These are phyloP conservation scores for Thalia dealbata DNA, from an alignment of 176 grass and related monocot genomes.

Conservation along the genomic window DNA sequence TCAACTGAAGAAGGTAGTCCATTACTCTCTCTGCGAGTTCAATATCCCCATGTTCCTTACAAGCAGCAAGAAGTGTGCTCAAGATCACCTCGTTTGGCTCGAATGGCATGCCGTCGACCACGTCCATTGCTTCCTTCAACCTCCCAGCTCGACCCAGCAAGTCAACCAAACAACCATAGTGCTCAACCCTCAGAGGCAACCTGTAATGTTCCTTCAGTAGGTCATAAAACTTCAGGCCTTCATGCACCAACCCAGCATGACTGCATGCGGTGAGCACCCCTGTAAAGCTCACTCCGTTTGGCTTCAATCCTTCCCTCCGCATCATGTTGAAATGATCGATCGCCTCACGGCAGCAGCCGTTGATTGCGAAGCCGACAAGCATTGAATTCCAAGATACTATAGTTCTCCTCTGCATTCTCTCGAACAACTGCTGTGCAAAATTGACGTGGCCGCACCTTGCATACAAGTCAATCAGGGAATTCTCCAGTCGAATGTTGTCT, in stretches of 20 bases:
- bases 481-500: slow-evolving; percentile 35
- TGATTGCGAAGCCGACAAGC: slow-evolving; percentile 37
- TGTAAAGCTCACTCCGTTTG: slow-evolving; percentile 48
- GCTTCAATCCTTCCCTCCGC: slow-evolving; percentile 37
- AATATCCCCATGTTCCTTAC: slow-evolving; percentile 39
- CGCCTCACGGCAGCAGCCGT: slow-evolving; percentile 27
- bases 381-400: slow-evolving; percentile 59
- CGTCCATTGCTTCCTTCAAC: slow-evolving; percentile 34
- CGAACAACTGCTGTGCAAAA: slow-evolving; percentile 49
- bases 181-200: slow-evolving; percentile 40
- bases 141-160: slow-evolving; percentile 49
- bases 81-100: slow-evolving; percentile 64
- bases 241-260: slow-evolving; percentile 34
- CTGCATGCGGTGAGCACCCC: slow-evolving; percentile 58
- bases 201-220: slow-evolving; percentile 28
- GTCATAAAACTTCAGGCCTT: slow-evolving; percentile 41
- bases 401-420: slow-evolving; percentile 30
- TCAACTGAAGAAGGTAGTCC: slow-evolving; percentile 43
- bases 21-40: slow-evolving; percentile 47
- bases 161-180: slow-evolving; percentile 67
- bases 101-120: slow-evolving; percentile 40
- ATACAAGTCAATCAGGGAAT: slow-evolving; percentile 66
- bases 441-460: slow-evolving; percentile 43
- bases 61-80: slow-evolving; percentile 47
- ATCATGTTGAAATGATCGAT: slow-evolving; percentile 52